phyloP scores from a whole-genome alignment of 371 early-diverging fungal genomes.

The Actinomortierella wolfii region DNA sequence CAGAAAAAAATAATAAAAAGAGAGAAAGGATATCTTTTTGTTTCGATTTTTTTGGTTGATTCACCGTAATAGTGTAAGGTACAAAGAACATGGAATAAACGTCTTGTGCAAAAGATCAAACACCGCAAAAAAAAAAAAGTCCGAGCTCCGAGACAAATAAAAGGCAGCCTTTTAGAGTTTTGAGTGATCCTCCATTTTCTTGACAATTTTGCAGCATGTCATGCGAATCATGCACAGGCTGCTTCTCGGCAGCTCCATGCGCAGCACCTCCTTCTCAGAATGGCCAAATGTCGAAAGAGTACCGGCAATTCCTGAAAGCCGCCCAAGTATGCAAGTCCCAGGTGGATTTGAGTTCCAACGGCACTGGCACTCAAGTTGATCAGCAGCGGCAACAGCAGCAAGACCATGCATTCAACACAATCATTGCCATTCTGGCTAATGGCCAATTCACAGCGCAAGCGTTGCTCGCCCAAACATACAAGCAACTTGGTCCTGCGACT shows the following conservation, averaged over 20 bases:
- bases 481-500: slow-evolving; percentile 14
- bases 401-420: slow-evolving; percentile 31
- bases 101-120: no score
- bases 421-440: slow-evolving; percentile 27
- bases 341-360: background rate
- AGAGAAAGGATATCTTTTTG: no score
- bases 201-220: slow-evolving; percentile 18
- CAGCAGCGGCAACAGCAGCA: background rate
- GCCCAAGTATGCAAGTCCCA: slow-evolving; percentile 14
- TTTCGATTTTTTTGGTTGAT: no score
- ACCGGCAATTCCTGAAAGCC: slow-evolving; percentile 35
- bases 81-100: no score
- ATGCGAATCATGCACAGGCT: slow-evolving; percentile 44
- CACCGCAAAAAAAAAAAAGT: no score
- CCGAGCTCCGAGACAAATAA: background rate
- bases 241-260: slow-evolving; percentile 42
- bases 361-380: background rate
- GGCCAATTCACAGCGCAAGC: slow-evolving; percentile 38
- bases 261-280: slow-evolving; percentile 22
- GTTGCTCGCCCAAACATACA: slow-evolving; percentile 25
- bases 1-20: background rate
- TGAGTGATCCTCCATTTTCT: background rate
- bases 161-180: background rate
- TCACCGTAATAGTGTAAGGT: no score
- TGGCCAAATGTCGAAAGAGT: slow-evolving; percentile 37